A percentile compares a stretch with the other conserved stretches of the same genome.
Conservation (phyloP, 2,329 filamentous ascomycete species). For the Hymenoscyphus repandus region DNA sequence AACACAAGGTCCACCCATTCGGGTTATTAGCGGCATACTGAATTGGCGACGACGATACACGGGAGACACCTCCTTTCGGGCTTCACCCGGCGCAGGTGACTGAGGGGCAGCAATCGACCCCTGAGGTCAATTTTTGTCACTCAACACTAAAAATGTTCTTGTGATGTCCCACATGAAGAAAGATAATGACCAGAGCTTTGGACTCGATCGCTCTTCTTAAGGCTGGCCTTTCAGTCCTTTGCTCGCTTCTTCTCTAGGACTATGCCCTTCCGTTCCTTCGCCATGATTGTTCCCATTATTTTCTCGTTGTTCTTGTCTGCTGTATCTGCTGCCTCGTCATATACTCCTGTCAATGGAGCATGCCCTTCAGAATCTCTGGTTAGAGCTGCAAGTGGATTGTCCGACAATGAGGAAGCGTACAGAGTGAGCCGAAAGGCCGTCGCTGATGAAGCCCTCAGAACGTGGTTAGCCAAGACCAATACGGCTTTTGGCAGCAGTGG, state of each 20-base stretch:
- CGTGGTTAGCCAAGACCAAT: conserved; percentile 36
- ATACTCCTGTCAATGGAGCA: conserved; percentile 32
- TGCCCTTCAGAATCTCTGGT: conserved; percentile 37
- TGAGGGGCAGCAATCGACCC: no score
- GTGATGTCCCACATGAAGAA: no score
- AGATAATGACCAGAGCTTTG: not conserved
- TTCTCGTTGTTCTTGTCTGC: conserved; percentile 10
- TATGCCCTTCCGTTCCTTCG: not conserved
- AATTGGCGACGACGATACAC: no score
- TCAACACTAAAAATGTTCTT: no score
- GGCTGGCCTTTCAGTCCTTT: not conserved
- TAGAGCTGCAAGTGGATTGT: conserved; percentile 34
- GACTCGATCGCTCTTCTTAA: not conserved
- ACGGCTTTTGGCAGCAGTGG: conserved; percentile 29
- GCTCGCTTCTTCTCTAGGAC: not conserved
- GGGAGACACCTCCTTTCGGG: no score
- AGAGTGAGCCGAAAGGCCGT: conserved; percentile 34
- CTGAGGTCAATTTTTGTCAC: no score
- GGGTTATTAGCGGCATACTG: no score
- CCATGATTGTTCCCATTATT: conserved; percentile 13
- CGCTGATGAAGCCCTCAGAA: conserved; percentile 34
- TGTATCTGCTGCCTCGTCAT: conserved; percentile 16
- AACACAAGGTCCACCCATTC: no score
- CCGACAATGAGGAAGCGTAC: conserved; percentile 35
- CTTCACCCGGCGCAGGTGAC: no score